Conservation (phyloP, 1,284 basidiomycete genomes). For the Pterula multifida region DNA sequence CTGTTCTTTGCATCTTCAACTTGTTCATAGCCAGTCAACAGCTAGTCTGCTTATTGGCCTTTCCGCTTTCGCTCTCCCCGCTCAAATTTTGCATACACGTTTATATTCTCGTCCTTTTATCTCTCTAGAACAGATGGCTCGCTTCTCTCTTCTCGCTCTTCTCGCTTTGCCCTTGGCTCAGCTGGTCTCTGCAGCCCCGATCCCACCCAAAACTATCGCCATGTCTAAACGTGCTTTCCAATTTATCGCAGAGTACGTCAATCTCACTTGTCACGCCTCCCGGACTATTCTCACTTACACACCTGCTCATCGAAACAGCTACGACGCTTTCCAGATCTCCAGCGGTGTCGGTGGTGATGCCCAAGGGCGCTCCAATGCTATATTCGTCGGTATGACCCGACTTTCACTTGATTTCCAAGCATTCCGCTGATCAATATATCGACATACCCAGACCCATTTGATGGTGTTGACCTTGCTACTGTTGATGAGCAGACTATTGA, state of each 20-base stretch:
- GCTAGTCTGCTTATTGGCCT: constrained; percentile 10
- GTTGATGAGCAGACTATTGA: constrained; percentile 13
- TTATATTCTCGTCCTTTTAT: neutral
- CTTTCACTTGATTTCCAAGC: neutral
- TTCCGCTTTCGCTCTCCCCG: constrained; percentile 7
- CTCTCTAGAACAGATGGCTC: constrained; percentile 12
- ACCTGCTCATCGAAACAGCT: constrained; percentile 16
- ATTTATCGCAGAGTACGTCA: neutral
- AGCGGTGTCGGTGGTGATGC: constrained; percentile 30
- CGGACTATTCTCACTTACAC: neutral
- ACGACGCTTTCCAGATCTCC: constrained; percentile 34
- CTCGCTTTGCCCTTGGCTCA: constrained; percentile 12
- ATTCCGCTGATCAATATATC: neutral
- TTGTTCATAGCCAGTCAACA: constrained; percentile 7
- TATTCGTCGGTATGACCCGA: constrained; percentile 21
- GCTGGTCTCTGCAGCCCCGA: constrained; percentile 13
- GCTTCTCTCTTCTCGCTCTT: constrained; percentile 16
- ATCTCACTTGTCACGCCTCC: neutral
- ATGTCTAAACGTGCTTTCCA: constrained; percentile 11
- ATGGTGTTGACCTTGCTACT: constrained; percentile 23
- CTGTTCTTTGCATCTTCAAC: constrained; percentile 1
- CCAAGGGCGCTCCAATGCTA: constrained; percentile 26
- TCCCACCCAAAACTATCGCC: constrained; percentile 8
- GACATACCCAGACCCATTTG: constrained; percentile 21
- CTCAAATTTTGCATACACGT: constrained; percentile 4